These are phyloP conservation scores for Backusella sp. DNA, from an alignment of 192 early-diverging fungal species.

Conservation along the genomic window DNA sequence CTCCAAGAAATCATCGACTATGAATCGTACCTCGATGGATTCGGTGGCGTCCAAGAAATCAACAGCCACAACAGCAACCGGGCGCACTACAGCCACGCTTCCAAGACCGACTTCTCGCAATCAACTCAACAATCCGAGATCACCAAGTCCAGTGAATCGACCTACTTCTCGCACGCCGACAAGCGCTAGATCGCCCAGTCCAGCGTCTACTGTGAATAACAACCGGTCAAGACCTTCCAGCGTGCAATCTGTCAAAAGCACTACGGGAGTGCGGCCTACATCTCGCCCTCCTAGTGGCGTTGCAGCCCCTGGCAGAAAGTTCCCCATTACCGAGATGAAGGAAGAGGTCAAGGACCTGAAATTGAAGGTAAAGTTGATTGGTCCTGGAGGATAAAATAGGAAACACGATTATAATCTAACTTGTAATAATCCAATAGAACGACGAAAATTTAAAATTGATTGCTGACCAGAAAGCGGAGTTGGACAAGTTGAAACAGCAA, in stretches of 20 bases:
- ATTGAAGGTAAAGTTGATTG: constrained; percentile 26
- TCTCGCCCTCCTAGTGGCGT: constrained; percentile 13
- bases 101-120: constrained; percentile 14
- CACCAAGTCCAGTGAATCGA: constrained; percentile 2
- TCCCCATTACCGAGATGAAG: constrained; percentile 33
- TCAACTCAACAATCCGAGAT: background rate
- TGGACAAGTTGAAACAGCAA: constrained; percentile 27
- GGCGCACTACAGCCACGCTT: background rate
- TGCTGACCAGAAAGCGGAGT: constrained; percentile 35
- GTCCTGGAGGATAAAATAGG: background rate
- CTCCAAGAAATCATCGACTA: background rate
- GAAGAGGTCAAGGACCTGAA: constrained; percentile 35
- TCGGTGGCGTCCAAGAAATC: background rate
- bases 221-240: background rate
- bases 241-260: constrained; percentile 12
- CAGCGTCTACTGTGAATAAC: background rate
- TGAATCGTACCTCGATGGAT: background rate
- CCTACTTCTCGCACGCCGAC: constrained; percentile 6
- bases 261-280: background rate
- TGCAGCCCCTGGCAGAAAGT: constrained; percentile 15
- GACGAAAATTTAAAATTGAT: constrained; percentile 29
- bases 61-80: background rate
- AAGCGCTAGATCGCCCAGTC: background rate
- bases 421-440: constrained; percentile 16
- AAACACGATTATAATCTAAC: background rate